These are phyloP conservation scores for Vicia faba DNA, from an alignment of 306 rosid species.

Conservation along the genomic window DNA sequence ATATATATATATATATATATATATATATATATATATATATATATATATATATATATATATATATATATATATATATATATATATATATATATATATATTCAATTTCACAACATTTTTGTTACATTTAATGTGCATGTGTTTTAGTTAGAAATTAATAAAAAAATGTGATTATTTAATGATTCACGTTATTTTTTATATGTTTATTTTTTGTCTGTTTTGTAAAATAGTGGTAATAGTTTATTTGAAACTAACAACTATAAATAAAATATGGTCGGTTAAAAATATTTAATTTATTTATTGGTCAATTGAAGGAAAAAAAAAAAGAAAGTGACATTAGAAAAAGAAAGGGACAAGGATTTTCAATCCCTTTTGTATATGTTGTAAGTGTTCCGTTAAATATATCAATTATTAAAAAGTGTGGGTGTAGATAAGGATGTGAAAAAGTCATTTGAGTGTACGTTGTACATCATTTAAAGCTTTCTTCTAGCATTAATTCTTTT, in stretches of 20 bases:
- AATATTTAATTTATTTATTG: not conserved
- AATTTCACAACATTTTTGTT: too few species aligned
- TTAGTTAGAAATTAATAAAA: too few species aligned
- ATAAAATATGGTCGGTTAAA: not conserved
- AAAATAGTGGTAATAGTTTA: not conserved
- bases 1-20: too few species aligned
- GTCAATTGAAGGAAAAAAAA: not conserved
- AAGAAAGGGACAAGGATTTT: not conserved
- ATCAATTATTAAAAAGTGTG: conserved; percentile 5
- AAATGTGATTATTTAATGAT: not conserved
- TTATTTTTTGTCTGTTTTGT: not conserved
- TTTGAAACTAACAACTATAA: not conserved
- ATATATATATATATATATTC: too few species aligned
- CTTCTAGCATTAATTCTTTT: not conserved
- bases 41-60: too few species aligned
- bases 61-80: too few species aligned
- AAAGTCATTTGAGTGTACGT: not conserved
- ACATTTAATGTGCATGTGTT: too few species aligned
- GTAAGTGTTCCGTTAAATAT: not conserved
- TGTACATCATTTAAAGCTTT: not conserved
- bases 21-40: too few species aligned
- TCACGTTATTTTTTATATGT: not conserved
- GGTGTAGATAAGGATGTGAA: not conserved
- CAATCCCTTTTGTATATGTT: conserved; percentile 7
- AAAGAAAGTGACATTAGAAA: conserved; percentile 18